phyloP scores from a whole-genome alignment of 306 rosid species.

The Cucurbita maxima region DNA sequence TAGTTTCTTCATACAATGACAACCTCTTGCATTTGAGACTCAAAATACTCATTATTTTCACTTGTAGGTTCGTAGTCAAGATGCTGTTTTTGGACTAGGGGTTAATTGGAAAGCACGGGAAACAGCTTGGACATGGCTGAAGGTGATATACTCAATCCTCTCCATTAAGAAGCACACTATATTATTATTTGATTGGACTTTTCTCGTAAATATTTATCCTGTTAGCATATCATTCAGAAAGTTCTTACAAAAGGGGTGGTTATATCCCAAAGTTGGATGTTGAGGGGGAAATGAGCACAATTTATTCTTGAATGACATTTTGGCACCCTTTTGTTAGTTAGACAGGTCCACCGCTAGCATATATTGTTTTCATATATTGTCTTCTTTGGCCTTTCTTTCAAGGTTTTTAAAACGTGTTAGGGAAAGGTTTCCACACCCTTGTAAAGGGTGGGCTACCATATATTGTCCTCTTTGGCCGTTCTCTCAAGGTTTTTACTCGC shows the following conservation, averaged over 20 bases:
- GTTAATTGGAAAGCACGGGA: slow-evolving; percentile 57
- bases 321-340: too few relatives aligned
- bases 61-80: slow-evolving; percentile 74
- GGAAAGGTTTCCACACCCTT: too few relatives aligned
- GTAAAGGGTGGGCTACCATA: too few relatives aligned
- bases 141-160: slow-evolving; percentile 29
- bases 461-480: too few relatives aligned
- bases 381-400: too few relatives aligned
- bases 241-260: not conserved
- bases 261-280: not conserved
- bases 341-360: too few relatives aligned
- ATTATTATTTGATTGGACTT: not conserved
- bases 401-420: too few relatives aligned
- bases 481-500: too few relatives aligned
- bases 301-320: not conserved
- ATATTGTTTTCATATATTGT: too few relatives aligned
- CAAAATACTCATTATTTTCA: slow-evolving; percentile 1
- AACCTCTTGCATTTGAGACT: slow-evolving; percentile 8
- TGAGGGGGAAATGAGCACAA: not conserved
- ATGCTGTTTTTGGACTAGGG: slow-evolving; percentile 54
- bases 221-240: not conserved
- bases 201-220: not conserved
- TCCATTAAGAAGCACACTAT: not conserved
- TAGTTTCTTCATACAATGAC: not conserved
- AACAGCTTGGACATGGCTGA: slow-evolving; percentile 74